These are phyloP conservation scores for Suhomyces maxii DNA, from an alignment of 1,139 yeast species.

Conservation along the genomic window DNA sequence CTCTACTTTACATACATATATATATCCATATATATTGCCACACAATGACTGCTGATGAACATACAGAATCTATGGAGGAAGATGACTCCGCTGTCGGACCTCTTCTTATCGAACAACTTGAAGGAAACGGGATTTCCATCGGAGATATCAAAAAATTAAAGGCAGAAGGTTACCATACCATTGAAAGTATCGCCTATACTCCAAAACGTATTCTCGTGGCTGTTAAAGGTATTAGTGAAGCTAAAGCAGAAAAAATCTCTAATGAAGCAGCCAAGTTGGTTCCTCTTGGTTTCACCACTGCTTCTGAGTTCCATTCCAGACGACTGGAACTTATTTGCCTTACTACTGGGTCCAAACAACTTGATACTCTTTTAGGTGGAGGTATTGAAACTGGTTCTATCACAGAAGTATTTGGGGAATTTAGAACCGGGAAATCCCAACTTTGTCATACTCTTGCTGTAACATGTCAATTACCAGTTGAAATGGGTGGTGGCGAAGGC, in stretches of 20 bases:
- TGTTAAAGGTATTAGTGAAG: conserved; percentile 92
- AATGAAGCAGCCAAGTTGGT: conserved; percentile 84
- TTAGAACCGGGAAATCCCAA: conserved; percentile 97
- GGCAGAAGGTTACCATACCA: conserved; percentile 86
- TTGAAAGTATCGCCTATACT: conserved; percentile 88
- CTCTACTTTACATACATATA: too few species aligned
- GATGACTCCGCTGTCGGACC: conserved; percentile 45
- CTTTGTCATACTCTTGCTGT: conserved; percentile 95
- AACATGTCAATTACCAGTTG: conserved; percentile 94
- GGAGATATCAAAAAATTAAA: conserved; percentile 78
- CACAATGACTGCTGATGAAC: conserved; percentile 15
- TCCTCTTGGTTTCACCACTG: conserved; percentile 97
- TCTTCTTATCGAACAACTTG: conserved; percentile 45
- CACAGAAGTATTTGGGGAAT: conserved; percentile 96
- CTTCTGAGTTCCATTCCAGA: conserved; percentile 89
- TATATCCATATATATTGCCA: background rate
- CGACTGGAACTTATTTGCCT: conserved; percentile 88
- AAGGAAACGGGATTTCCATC: conserved; percentile 85
- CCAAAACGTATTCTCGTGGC: conserved; percentile 72
- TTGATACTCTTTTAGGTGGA: conserved; percentile 92
- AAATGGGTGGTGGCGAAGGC: conserved; percentile 99
- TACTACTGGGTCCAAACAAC: conserved; percentile 92
- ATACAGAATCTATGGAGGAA: conserved; percentile 25
- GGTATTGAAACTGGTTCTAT: conserved; percentile 97
- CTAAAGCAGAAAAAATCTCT: conserved; percentile 85